Evolutionary conservation across 345 rosid genomes (phyloP), one percentile per base, ranked within the genome.

Genomic region (Gossypium ekmanianum): DNA sequence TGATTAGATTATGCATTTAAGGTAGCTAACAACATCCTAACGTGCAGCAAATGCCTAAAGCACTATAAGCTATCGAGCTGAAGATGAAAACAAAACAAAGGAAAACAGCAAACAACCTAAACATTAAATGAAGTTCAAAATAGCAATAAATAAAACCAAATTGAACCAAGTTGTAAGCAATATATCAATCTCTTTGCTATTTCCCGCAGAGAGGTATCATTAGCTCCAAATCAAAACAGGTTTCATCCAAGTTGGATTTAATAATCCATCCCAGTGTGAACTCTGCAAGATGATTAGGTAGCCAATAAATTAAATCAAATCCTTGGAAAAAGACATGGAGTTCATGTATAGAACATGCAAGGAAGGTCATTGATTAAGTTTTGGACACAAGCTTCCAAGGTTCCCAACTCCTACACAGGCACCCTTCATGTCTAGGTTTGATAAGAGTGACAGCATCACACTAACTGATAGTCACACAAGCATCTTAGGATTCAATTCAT

Each of bases 191-290:
- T 44, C 55, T 10, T 45, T 7, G 71, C 11, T 12, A 47, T 11
- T 44, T 45, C 47, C 71, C 9, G 12, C 24, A 58, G 29, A 9
- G 54, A 20, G 29, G n/a, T 29, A 47, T 67, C 71, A 67, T 12
- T 4, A 26, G 55, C 2, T 4, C n/a, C 10, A 65, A 44, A 66
- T 0, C 48, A 24, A 45, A 45, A 67, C 13, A 22, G 9, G 34
- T 67, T 45, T 22, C 18, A 20, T 67, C 55, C 39, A 67, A n/a
- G 71, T 67, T 45, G 71, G 55, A 67, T 66, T 20, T 22, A 44
- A 12, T 52, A 48, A 45, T 20, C 71, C 71, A 44, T 45, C 54
- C 54, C 11, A 20, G 18, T 45, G 39, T 11, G 0, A 22, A 20
- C 17, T 45, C 47, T 22, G 18, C 3, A 43, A 12, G 55, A 45